These are phyloP conservation scores for Astragalus glycyphyllos DNA, from an alignment of 306 rosid species.

Conservation along the genomic window DNA sequence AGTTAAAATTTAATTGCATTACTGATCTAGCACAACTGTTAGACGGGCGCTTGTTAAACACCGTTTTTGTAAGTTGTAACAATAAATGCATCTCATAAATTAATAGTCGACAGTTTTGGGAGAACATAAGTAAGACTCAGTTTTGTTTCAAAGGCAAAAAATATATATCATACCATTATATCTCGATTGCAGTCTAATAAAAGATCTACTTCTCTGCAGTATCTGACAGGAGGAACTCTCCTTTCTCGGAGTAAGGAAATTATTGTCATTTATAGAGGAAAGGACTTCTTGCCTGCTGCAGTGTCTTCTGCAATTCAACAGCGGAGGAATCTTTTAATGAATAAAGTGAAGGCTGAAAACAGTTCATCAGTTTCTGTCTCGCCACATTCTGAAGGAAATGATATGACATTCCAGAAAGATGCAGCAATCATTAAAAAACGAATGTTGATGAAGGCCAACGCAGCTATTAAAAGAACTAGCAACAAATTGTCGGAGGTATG, in stretches of 20 bases:
- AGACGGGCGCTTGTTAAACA: conserved; percentile 26
- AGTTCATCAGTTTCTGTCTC: conserved; percentile 35
- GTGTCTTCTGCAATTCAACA: conserved; percentile 89
- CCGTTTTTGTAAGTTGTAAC: conserved; percentile 32
- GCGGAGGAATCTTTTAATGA: conserved; percentile 58
- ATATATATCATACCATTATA: conserved; percentile 12
- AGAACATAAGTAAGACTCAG: conserved; percentile 1
- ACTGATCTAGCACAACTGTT: conserved; percentile 1
- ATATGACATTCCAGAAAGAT: conserved; percentile 45
- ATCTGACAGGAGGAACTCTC: conserved; percentile 87
- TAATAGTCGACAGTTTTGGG: background rate
- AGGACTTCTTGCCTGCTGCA: conserved; percentile 82
- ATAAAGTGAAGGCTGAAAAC: conserved; percentile 45
- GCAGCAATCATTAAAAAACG: conserved; percentile 40
- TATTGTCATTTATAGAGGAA: conserved; percentile 85
- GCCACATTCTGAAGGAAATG: conserved; percentile 46
- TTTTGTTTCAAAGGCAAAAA: conserved; percentile 17
- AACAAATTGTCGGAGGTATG: conserved; percentile 73
- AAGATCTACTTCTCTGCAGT: conserved; percentile 57
- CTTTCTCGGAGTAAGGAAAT: conserved; percentile 85
- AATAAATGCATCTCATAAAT: conserved; percentile 9
- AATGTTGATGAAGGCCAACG: conserved; percentile 52
- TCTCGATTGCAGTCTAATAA: conserved; percentile 26
- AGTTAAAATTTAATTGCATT: conserved; percentile 38
- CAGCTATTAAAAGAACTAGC: conserved; percentile 64